These are phyloP conservation scores for Massospora cicadina DNA, from an alignment of 371 early-diverging fungal genomes.

Conservation along the genomic window DNA sequence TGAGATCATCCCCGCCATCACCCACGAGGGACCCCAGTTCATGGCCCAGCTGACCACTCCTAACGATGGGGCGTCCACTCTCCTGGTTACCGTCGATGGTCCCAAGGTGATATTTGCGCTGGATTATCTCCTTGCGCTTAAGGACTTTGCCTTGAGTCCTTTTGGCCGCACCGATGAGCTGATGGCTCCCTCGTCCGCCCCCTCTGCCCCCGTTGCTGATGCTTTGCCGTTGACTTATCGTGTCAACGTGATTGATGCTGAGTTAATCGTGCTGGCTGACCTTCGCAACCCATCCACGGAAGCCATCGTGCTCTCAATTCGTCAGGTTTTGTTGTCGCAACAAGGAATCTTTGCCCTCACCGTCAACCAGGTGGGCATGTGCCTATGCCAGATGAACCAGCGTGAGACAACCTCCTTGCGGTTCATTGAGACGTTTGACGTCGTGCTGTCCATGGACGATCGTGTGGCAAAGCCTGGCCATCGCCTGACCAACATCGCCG, in stretches of 20 bases:
- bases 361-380: conserved; percentile 73
- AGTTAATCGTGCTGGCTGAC: conserved; percentile 74
- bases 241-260: conserved; percentile 62
- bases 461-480: conserved; percentile 30
- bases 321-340: conserved; percentile 58
- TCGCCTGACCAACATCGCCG: conserved; percentile 31
- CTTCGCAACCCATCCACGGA: conserved; percentile 52
- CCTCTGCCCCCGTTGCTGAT: conserved; percentile 9
- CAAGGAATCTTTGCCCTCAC: conserved; percentile 53
- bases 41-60: conserved; percentile 17
- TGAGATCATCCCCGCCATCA: conserved; percentile 57
- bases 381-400: conserved; percentile 76
- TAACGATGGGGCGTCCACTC: conserved; percentile 19
- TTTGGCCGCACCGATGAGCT: conserved; percentile 18
- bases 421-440: conserved; percentile 77
- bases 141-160: conserved; percentile 49
- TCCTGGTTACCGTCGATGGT: conserved; percentile 55
- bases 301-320: conserved; percentile 68
- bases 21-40: conserved; percentile 45
- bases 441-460: conserved; percentile 57
- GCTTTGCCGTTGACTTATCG: conserved; percentile 28
- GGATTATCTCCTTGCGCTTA: conserved; percentile 59
- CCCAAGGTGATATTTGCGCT: conserved; percentile 69
- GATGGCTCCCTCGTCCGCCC: conserved; percentile 7
- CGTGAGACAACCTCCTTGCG: conserved; percentile 56